These are phyloP conservation scores for Penicillium sp. DNA, from an alignment of 2,329 filamentous ascomycete species.

Conservation along the genomic window DNA sequence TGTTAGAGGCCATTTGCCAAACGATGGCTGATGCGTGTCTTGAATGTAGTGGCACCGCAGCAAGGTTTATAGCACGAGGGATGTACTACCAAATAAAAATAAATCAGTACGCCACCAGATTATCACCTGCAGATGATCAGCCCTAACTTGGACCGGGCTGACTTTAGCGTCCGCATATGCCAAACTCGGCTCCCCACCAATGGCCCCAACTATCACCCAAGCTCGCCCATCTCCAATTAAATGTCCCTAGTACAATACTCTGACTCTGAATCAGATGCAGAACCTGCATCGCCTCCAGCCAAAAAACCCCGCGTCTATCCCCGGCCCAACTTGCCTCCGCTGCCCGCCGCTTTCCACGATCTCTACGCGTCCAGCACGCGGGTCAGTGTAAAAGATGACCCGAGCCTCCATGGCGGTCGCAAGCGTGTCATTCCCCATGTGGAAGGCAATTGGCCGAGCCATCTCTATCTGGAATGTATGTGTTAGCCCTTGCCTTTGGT, in stretches of 20 bases:
- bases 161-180: background rate
- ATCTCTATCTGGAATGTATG: constrained; percentile 90
- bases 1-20: background rate
- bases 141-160: background rate
- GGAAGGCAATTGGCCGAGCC: constrained; percentile 85
- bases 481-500: constrained; percentile 13
- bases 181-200: background rate
- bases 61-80: background rate
- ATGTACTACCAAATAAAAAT: background rate
- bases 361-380: constrained; percentile 80
- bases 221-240: background rate
- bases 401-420: constrained; percentile 76
- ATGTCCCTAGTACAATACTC: constrained; percentile 66
- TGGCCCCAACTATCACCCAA: background rate
- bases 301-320: constrained; percentile 25
- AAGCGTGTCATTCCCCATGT: constrained; percentile 78
- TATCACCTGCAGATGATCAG: background rate
- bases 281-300: constrained; percentile 18
- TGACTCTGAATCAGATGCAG: constrained; percentile 39
- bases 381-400: constrained; percentile 73
- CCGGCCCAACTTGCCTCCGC: constrained; percentile 56
- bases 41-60: background rate
- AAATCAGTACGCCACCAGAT: background rate
- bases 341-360: constrained; percentile 78
- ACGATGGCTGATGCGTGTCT: background rate